phyloP scores from a whole-genome alignment of 1,284 basidiomycete genomes.

The Ustilago xerochloae region DNA sequence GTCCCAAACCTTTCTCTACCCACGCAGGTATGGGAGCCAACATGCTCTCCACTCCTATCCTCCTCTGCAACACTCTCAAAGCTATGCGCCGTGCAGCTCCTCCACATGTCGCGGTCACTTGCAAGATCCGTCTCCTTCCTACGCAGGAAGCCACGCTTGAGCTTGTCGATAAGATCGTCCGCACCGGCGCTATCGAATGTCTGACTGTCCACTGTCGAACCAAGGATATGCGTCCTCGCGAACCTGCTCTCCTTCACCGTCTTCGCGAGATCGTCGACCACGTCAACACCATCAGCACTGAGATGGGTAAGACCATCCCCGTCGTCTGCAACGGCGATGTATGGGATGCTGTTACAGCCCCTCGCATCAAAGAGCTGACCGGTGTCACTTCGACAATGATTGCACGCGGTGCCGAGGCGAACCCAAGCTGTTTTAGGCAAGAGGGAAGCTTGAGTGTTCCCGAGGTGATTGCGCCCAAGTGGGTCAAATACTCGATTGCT shows the following conservation, averaged over 20 bases:
- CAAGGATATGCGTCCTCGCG: constrained; percentile 86
- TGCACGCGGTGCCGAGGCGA: constrained; percentile 90
- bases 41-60: constrained; percentile 87
- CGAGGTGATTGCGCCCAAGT: constrained; percentile 59
- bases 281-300: constrained; percentile 74
- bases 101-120: constrained; percentile 70
- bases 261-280: constrained; percentile 86
- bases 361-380: constrained; percentile 74
- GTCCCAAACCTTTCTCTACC: constrained; percentile 92
- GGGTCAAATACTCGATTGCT: constrained; percentile 53
- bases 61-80: constrained; percentile 78
- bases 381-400: constrained; percentile 95
- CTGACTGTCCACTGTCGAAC: constrained; percentile 97
- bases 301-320: constrained; percentile 74
- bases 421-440: constrained; percentile 86
- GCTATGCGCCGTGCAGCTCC: constrained; percentile 70
- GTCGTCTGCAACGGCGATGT: constrained; percentile 96
- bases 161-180: constrained; percentile 85
- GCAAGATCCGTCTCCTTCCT: constrained; percentile 89
- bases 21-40: constrained; percentile 97
- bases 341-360: constrained; percentile 80
- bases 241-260: constrained; percentile 82
- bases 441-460: constrained; percentile 51
- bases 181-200: constrained; percentile 83
- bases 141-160: constrained; percentile 85